phyloP scores from a whole-genome alignment of 805 yeast species.

The Kodamaea sagamina region DNA sequence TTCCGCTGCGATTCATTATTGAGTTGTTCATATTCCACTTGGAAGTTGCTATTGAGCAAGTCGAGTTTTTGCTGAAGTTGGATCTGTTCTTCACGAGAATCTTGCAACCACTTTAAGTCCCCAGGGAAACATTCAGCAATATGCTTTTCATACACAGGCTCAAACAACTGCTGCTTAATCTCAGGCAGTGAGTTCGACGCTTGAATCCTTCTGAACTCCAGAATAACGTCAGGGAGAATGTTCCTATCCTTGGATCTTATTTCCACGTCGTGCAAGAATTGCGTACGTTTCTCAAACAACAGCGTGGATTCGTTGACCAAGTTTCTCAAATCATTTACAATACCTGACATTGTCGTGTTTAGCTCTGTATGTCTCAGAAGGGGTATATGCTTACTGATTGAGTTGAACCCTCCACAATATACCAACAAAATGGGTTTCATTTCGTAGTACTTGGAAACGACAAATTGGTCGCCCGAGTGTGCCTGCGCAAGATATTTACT shows the following conservation, averaged over 20 bases:
- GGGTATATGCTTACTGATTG: conserved; percentile 42
- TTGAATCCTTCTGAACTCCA: conserved; percentile 40
- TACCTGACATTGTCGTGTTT: conserved; percentile 31
- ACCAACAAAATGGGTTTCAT: conserved; percentile 49
- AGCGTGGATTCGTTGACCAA: conserved; percentile 29
- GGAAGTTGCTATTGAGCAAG: conserved; percentile 17
- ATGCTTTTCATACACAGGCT: conserved; percentile 42
- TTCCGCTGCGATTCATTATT: conserved; percentile 27
- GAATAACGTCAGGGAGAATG: conserved; percentile 55
- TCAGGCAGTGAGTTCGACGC: conserved; percentile 8
- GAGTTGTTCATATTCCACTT: conserved; percentile 8
- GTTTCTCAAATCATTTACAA: conserved; percentile 39
- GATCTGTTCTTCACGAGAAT: conserved; percentile 32
- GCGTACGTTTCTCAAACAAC: conserved; percentile 39
- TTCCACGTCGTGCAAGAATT: conserved; percentile 44
- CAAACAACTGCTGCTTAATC: conserved; percentile 34
- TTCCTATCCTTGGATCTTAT: conserved; percentile 48
- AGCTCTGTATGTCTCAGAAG: conserved; percentile 35
- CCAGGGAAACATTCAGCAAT: conserved; percentile 45
- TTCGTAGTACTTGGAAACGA: conserved; percentile 48
- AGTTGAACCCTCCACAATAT: conserved; percentile 42
- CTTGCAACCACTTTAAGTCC: conserved; percentile 51
- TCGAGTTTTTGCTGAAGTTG: conserved; percentile 20
- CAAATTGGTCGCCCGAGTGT: conserved; percentile 56
- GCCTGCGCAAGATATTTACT: conserved; percentile 58